These are phyloP conservation scores for Taphrina wiesneri DNA, from an alignment of 1,139 yeast genomes.

Conservation along the genomic window DNA sequence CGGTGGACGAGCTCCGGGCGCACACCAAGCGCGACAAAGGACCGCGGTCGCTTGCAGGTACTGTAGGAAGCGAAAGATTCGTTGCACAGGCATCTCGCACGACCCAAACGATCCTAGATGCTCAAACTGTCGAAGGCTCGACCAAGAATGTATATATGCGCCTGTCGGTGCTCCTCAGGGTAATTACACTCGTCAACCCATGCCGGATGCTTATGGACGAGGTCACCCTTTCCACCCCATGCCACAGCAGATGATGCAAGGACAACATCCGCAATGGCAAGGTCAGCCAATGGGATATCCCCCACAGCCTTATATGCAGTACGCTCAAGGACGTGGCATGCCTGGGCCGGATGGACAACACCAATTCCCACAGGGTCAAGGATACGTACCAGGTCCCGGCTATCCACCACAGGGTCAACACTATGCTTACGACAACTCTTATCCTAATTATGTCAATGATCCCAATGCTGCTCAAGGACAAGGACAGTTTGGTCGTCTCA, in stretches of 20 bases:
- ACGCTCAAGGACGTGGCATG: conserved; percentile 10
- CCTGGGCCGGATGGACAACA: conserved; percentile 19
- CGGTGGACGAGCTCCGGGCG: conserved; percentile 41
- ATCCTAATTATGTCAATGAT: conserved; percentile 18
- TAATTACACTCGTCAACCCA: conserved; percentile 23
- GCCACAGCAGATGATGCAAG: conserved; percentile 18
- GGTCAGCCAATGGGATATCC: conserved; percentile 19
- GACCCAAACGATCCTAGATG: conserved; percentile 27
- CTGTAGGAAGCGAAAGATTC: conserved; percentile 34
- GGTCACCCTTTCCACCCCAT: conserved; percentile 21
- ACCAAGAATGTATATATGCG: conserved; percentile 32
- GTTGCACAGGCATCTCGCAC: conserved; percentile 34
- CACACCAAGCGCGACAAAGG: conserved; percentile 45
- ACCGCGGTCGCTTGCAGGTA: conserved; percentile 35
- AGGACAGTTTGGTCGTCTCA: conserved; percentile 21
- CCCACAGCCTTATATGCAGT: conserved; percentile 14
- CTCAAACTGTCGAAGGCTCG: conserved; percentile 30
- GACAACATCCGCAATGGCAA: conserved; percentile 10
- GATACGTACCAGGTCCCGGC: conserved; percentile 7
- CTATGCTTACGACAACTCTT: conserved; percentile 19
- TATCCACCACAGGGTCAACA: conserved; percentile 13
- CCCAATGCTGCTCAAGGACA: conserved; percentile 10
- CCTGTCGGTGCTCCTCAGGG: conserved; percentile 30
- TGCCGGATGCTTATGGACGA: conserved; percentile 23
- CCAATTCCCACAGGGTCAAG: conserved; percentile 8